phyloP scores from a whole-genome alignment of 495 filamentous ascomycete genomes.

The Penicillium paradoxum region DNA sequence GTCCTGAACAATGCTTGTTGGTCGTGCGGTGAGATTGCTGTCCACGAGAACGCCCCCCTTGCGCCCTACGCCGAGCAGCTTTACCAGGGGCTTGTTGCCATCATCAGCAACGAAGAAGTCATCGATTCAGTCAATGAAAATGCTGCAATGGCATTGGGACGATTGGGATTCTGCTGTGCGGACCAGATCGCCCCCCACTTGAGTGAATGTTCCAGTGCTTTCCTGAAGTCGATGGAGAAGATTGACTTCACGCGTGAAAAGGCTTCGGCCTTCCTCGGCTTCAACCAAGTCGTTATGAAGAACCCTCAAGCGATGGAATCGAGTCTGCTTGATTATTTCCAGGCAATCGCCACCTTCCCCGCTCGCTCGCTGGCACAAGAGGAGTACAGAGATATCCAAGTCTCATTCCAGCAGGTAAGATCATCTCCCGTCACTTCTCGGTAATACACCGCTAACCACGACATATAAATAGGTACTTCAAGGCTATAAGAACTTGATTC shows the following conservation, averaged over 20 bases:
- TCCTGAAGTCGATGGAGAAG: conserved; percentile 74
- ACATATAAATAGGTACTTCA: conserved; percentile 59
- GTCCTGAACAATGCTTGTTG: conserved; percentile 99
- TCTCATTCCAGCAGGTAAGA: conserved; percentile 50
- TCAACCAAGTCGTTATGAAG: conserved; percentile 74
- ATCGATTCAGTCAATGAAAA: conserved; percentile 93
- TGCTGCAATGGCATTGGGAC: conserved; percentile 86
- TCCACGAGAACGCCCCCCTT: conserved; percentile 78
- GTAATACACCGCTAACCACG: neutral
- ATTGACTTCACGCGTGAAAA: conserved; percentile 93
- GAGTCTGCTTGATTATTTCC: conserved; percentile 76
- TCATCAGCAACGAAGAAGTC: conserved; percentile 76
- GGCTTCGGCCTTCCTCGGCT: conserved; percentile 85
- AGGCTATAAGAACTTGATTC: conserved; percentile 81
- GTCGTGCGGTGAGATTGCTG: conserved; percentile 90
- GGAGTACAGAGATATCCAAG: conserved; percentile 47
- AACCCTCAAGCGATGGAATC: conserved; percentile 93
- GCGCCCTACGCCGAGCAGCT: conserved; percentile 71
- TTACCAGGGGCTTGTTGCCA: conserved; percentile 66
- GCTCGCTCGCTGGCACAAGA: conserved; percentile 52
- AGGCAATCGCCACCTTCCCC: conserved; percentile 69
- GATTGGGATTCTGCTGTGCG: conserved; percentile 78
- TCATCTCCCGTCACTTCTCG: no score
- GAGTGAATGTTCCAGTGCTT: conserved; percentile 71
- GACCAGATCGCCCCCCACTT: conserved; percentile 75